Evolutionary conservation across 2,329 filamentous ascomycete genomes (phyloP), one percentile per base, ranked within the genome.

Genomic region (Pyrenophora tritici-repentis): DNA sequence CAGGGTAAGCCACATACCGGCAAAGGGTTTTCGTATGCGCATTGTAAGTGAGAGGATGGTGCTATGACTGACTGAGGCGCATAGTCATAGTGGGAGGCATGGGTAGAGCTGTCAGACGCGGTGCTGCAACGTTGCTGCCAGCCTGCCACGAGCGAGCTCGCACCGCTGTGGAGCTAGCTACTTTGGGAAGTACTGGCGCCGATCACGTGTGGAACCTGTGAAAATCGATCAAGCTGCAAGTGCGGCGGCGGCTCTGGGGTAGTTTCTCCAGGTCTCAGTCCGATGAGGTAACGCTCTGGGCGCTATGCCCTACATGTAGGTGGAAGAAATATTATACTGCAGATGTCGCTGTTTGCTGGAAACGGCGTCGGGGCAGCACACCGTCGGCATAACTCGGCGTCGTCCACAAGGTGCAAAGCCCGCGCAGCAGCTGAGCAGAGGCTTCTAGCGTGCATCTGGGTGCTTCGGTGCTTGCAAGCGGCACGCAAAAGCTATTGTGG

Each of bases 121-220:
- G 40, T 44, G 40, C 50, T 49, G 37, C 39, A 44, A n/a, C 50
- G 40, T 41, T 49, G 34, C 40, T 48, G 44, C 38, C 45, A 43
- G 18, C 18, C 49, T 24, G 17, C 18, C 18, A 20, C 18, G 18
- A 20, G 18, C 18, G 3, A 48, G 49, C 44, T 48, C 45, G 50
- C 50, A 53, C 36, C 34, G 35, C 38, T 22, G 29, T 26, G 16
- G 29, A 2, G 6, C 50, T 53, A 53, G 18, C 40, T 36, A 10
- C 1, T 18, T 39, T n/a, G 0, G 50, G 50, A 8, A 49, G 14
- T 17, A 13, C 22, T 10, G 13, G 29, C 35, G 50, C 32, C 50
- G 50, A 53, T 53, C 50, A 53, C 50, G 50, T 53, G 50, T 53
- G 50, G 50, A 47, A 53, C 50, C 45, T 44, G 31, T 48, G 50